Base-by-base conservation (phyloP, 192 early-diverging fungal species). In the Backusella macrospora region DNA sequence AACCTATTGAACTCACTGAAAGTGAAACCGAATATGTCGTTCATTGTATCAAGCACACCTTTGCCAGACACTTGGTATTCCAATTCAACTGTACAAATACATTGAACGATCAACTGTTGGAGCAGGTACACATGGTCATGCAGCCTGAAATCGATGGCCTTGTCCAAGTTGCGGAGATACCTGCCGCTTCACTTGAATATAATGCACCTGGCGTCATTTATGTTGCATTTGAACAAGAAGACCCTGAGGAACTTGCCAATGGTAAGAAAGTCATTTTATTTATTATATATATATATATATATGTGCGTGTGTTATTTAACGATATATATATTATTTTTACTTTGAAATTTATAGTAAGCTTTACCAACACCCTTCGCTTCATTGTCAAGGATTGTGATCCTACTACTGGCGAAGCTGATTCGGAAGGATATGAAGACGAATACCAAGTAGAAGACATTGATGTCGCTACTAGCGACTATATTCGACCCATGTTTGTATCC, bases 11-110 rank as follows among this genome's bases (percentile, higher is more conserved):
- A 72, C 85, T 98, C 29, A 98, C 96, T 18, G 98, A 99, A 76
- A 85, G 90, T n/a, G 98, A 98, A 79, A 96, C 94, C 9, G 98
- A 99, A 81, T 99, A 99, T 83, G 91, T 92, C 29, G 95, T 99
- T 62, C 83, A 86, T n/a, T 95, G 92, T 75, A 80, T 96, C 69
- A 98, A 98, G 83, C 98, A 99, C 73, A 87, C 97, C 29, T 99
- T 95, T 78, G 81, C 85, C 55, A 80, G 87, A 42, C 94, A 98
- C 65, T 70, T 99, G 71, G 94, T 99, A n/a, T 97, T 98, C 86
- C 95, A 99, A 90, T 98, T 98, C 81, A 90, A 94, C 72, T 91
- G 94, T 77, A 91, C 85, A 71, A 99, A 99, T 84, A 99, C 98
- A 7, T 87, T 99, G 46, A 92, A 95, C 77, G 96, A 98, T 76